Base-by-base conservation (phyloP, 2,329 filamentous ascomycete species). In the Neonectria neomacrospora region DNA sequence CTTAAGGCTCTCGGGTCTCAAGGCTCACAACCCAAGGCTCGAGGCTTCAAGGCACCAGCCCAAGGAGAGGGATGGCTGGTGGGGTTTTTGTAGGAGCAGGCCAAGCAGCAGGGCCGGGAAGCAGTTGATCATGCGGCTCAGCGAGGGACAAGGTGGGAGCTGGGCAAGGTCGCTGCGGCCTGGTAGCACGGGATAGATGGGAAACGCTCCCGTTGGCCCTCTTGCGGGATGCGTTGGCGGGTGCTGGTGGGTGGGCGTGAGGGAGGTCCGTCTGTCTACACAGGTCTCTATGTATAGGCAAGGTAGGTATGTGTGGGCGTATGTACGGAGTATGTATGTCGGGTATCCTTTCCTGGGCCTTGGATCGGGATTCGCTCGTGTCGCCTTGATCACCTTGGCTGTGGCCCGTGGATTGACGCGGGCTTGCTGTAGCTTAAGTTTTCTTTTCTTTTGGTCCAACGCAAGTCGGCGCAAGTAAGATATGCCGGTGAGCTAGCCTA, bases 31-130 rank as follows among this genome's bases (percentile, higher is more conserved):
- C 54, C 47, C 48, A 63, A 57, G 56, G 32, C 44, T 53, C 37
- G 48, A 60, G 48, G 55, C 54, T 61, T 41, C 52, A 67, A 68
- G 64, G 58, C 58, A 59, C 59, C 48, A 42, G 54, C 44, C 63
- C 41, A 47, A 54, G 48, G 54, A 63, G 56, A 60, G 56, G 63
- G 65, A 64, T 71, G 69, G 62, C 67, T 62, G 67, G 68, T 42
- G 64, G 71, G 71, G 69, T 55, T 73, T 73, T 73, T 72, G 69
- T 71, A 73, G 65, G 54, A 66, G 60, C 52, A 56, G 63, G 63
- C 45, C 39, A 54, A 68, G 58, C 39, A 50, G 32, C 30, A 52
- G 52, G 50, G 51, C 55, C 50, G 56, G 58, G 63, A 59, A 52
- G 50, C 57, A 56, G 58, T 54, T 66, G 64, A 61, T 48, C 61